Base-by-base conservation (phyloP, 805 yeast genomes). In the Nematodospora valgi region DNA sequence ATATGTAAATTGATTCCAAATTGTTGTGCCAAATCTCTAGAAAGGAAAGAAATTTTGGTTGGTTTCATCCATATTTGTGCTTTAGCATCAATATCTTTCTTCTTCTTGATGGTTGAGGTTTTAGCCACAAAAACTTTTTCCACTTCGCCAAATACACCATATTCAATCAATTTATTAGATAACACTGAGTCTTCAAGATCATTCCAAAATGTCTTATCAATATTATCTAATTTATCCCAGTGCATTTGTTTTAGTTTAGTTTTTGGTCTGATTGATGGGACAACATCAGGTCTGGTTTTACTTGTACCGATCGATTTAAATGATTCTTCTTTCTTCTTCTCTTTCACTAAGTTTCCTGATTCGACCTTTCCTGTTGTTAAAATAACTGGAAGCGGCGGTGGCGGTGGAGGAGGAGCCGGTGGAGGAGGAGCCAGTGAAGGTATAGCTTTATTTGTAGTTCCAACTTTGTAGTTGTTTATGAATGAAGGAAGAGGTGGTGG, bases 1-100 rank as follows among this genome's bases (percentile, higher is more conserved):
- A 79, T 72, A 54, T 93, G 98, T 34, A 93, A 68, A 53, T 91
- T 89, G 52, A 93, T 93, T 25, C 95, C 96, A 64, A 93, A 88
- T 49, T 87, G 97, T 54, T 93, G 98, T 1, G 95, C 86, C 29
- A 88, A 62, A 49, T 91, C 97, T 41, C 94, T 70, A 1, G 95
- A 75, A 33, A 93, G 68, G 43, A 82, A 82, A 0, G 89, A 68
- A 1, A 85, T 58, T 49, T 68, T 35, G 31, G 32, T 24, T 45
- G 48, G 28, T 26, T 63, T 65, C 32, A 22, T 8, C 8, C 17
- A 18, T 11, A 16, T 25, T 16, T 17, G 34, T n/a, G 31, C 35
- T 9, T 41, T 30, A 2, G 34, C 27, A 10, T 39, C 44, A 4
- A 28, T 35, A 19, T 55, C 55, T 64, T 58, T 73, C 40, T 54